Conservation (phyloP, 2,329 filamentous ascomycete species). For the Colletotrichum nymphaeae region DNA sequence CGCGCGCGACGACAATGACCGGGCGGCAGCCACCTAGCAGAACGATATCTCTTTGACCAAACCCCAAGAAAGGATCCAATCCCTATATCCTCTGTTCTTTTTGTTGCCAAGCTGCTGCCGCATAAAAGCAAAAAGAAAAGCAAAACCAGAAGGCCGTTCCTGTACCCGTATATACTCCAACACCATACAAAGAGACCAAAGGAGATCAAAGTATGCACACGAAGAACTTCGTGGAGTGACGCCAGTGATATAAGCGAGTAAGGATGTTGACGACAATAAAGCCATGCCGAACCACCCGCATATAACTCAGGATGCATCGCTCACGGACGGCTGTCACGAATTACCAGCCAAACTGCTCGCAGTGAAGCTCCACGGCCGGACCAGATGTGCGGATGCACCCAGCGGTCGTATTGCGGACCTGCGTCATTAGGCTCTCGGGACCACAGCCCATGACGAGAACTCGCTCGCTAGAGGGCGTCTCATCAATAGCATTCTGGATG, state of each 20-base stretch:
- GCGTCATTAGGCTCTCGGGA: constrained; percentile 53
- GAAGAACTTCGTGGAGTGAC: neutral
- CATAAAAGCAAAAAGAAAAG: neutral
- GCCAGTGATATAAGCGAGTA: neutral
- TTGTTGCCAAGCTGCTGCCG: constrained; percentile 8
- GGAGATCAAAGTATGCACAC: constrained; percentile 12
- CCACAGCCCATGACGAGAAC: constrained; percentile 60
- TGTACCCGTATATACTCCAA: constrained; percentile 28
- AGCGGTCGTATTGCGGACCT: constrained; percentile 54
- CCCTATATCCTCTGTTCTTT: neutral
- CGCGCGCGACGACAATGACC: neutral
- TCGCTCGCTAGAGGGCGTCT: constrained; percentile 43
- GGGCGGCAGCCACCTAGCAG: neutral
- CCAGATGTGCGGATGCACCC: constrained; percentile 52
- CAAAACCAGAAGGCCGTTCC: neutral
- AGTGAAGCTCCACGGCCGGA: constrained; percentile 59
- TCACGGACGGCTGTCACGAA: neutral
- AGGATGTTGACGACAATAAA: neutral
- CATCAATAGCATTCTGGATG: constrained; percentile 46
- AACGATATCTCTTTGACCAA: neutral
- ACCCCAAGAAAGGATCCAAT: neutral
- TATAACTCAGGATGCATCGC: neutral
- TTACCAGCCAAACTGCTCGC: constrained; percentile 60
- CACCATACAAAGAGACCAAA: neutral
- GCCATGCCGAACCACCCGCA: too few relatives aligned